phyloP scores from a whole-genome alignment of 139 green algal genomes.

The Chlorella sp. region DNA sequence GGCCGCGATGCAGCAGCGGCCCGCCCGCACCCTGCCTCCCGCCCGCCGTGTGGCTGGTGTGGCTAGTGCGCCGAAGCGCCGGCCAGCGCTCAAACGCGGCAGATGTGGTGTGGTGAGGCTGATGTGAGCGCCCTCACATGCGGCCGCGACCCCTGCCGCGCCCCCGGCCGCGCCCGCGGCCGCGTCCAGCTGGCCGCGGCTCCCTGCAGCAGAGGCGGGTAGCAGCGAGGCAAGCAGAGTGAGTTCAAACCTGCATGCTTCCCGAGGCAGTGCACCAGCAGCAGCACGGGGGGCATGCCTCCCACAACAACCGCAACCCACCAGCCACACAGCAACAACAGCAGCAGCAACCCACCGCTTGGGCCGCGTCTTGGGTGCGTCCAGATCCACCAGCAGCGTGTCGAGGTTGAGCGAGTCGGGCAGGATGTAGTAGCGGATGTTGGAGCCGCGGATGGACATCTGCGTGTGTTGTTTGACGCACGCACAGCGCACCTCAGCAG shows the following conservation, averaged over 20 bases:
- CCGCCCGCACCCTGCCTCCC: too few relatives aligned
- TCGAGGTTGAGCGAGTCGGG: constrained; percentile 99
- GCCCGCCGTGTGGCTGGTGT: too few relatives aligned
- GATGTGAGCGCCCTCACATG: not conserved
- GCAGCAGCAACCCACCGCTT: constrained; percentile 72
- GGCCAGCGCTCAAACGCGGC: not conserved
- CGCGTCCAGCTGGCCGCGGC: constrained; percentile 25
- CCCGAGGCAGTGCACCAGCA: too few relatives aligned
- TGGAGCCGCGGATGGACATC: constrained; percentile 71
- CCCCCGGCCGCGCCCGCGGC: constrained; percentile 33
- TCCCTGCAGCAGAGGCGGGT: too few relatives aligned
- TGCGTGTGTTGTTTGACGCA: constrained; percentile 26
- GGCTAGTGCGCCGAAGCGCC: too few relatives aligned
- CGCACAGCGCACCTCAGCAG: too few relatives aligned
- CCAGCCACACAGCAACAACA: constrained; percentile 25
- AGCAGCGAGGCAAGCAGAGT: too few relatives aligned
- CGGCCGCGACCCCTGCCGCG: constrained; percentile 39
- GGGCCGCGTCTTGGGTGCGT: constrained; percentile 92
- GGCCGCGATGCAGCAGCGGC: too few relatives aligned
- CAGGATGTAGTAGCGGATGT: constrained; percentile 96
- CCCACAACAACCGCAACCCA: too few relatives aligned
- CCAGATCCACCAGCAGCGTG: constrained; percentile 97
- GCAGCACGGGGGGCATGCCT: too few relatives aligned
- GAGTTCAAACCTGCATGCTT: too few relatives aligned
- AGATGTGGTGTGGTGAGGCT: too few relatives aligned